Percentiles rank a stretch among this genome's conserved stretches.
Conservation (phyloP, 148 eudicot genomes). For the Heliamphora exappendiculata region DNA sequence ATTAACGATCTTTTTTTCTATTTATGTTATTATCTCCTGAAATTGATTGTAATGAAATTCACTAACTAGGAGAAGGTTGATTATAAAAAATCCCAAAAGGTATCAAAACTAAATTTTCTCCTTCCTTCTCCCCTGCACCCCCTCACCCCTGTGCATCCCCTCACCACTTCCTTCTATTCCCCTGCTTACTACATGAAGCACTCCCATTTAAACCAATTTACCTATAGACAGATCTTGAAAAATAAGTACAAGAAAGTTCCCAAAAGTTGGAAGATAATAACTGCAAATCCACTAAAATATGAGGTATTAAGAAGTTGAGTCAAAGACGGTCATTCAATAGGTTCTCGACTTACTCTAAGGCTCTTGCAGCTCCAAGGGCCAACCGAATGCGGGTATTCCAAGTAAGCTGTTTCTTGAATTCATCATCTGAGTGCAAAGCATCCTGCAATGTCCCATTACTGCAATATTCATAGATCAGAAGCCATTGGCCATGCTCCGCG, state of each 20-base stretch:
- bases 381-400: slow-evolving; percentile 80
- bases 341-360: slow-evolving; percentile 67
- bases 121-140: no score
- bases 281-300: background rate
- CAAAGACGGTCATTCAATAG: background rate
- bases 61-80: background rate
- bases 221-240: background rate
- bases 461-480: slow-evolving; percentile 81
- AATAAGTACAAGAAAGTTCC: background rate
- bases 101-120: background rate
- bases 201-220: background rate
- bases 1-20: background rate
- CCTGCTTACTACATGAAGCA: background rate
- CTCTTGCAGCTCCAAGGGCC: slow-evolving; percentile 99
- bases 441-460: slow-evolving; percentile 73
- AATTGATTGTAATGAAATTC: background rate
- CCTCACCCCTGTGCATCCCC: no score
- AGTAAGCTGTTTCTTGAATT: slow-evolving; percentile 58
- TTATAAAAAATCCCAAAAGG: background rate
- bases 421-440: slow-evolving; percentile 81
- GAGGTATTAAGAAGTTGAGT: background rate
- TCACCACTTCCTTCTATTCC: background rate
- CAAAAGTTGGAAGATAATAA: background rate
- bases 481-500: slow-evolving; percentile 80
- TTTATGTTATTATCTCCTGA: background rate